Base-by-base conservation (phyloP, 805 yeast species). In the Grigorovia humatica region DNA sequence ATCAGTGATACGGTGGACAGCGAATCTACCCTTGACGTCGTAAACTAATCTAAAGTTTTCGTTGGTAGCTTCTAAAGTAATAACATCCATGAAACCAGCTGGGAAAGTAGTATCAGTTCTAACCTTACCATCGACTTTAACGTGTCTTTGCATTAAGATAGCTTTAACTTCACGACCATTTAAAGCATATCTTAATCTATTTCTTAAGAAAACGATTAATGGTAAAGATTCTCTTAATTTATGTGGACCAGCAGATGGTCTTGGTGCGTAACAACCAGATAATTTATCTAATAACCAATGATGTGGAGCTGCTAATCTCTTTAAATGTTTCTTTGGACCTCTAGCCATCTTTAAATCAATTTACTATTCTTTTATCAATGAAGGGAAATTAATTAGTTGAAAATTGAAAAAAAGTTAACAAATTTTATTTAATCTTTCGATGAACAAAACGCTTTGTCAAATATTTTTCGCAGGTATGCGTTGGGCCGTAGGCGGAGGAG, bases 201-300 rank as follows among this genome's bases (percentile, higher is more conserved):
- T 91, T 83, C 97, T 88, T 73, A 91, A 79, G 81, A 91, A 91
- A 66, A 90, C 91, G 71, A 91, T 82, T 77, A 90, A 84, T 74
- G 98, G 98, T 72, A 90, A 85, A 59, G 96, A 90, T 81, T 90
- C 98, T 77, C 97, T 85, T 74, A 90, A 83, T 79, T 91, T 93
- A 83, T 91, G 99, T 75, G 99, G 99, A 82, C 99, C 99, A 68
- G 96, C 85, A 61, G 97, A 89, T 73, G 98, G 96, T 81, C 98
- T 89, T 81, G 99, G 99, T 62, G 99, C 99, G 76, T 93, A 93
- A 72, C 88, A 81, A 75, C 99, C 99, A 73, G 97, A 87, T 80
- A 93, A 82, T 81, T 93, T 93, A 95, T 95, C 99, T 82, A 93
- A 88, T 95, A 93, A 87, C 99, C 99, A 93, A 85, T 93, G 99